Evolutionary conservation across 2,329 filamentous ascomycete species (phyloP), one percentile per base, ranked within the genome.

Genomic region (Aspergillus sp.): DNA sequence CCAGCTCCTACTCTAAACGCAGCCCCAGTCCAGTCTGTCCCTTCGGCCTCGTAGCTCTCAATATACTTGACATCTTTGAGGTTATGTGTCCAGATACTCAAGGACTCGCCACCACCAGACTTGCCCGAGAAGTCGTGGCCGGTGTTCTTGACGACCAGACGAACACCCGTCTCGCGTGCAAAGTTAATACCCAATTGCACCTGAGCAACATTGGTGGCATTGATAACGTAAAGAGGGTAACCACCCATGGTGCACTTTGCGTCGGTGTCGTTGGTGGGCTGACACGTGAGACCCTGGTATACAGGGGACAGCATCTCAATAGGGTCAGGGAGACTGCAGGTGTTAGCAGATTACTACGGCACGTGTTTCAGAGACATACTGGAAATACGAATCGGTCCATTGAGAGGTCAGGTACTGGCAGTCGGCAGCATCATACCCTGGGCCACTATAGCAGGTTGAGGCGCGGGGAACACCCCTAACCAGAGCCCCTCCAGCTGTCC

Each of bases 1-100:
- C 85, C 84, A 3, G 83, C 78, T 2, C 81, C 83, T 30, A 86
- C 65, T 41, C 79, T 83, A 27, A 84, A 71, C 0, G 82, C 82
- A 3, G 74, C 73, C 5, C 83, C 83, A 0, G 64, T 69, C 64
- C 85, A 87, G 37, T 70, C 57, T 0, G 64, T 39, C 8, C 49
- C 49, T 2, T 34, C 19, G 12, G 71, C 66, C 2, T 70, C 67
- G 51, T 77, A 82, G 22, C 71, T 59, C 1, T 73, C 64, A 40
- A 77, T 64, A 74, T 77, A 75, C 27, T 74, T 65, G 5, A 77
- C 72, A 2, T 73, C 66, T 54, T 81, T 80, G 37, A 82, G 67
- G 50, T 78, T 66, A 61, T 82, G 80, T 4, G 78, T 82, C 80
- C 80, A 83, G 54, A 82, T 70, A 47, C 75, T 77, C 2, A 83